Percentiles rank a stretch among this genome's conserved stretches.
These are phyloP conservation scores for Ballota nigra DNA, from an alignment of 257 asterid genomes.

Conservation along the genomic window DNA sequence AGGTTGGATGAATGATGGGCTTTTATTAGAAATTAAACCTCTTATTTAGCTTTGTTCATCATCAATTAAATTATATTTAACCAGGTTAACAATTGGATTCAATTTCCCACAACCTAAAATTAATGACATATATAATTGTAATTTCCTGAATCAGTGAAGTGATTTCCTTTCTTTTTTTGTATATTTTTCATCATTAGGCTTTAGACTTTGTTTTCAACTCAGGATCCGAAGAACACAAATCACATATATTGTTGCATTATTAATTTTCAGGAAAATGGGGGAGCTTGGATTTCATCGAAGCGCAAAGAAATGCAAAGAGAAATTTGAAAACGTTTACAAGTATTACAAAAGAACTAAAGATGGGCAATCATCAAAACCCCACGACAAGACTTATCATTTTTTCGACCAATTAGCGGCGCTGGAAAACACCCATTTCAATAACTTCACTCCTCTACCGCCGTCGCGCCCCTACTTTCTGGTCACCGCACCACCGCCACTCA, in stretches of 20 bases:
- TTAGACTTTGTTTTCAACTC: no score
- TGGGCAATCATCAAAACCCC: constrained; percentile 75
- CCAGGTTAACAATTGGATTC: neutral
- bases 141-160: constrained; percentile 3
- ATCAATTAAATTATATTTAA: no score
- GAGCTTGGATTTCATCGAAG: constrained; percentile 81
- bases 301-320: constrained; percentile 89
- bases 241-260: no score
- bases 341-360: constrained; percentile 88
- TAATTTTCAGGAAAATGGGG: constrained; percentile 75
- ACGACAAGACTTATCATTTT: constrained; percentile 78
- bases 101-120: no score
- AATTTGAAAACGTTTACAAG: constrained; percentile 88
- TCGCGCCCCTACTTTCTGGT: constrained; percentile 32
- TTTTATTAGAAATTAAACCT: constrained; percentile 1
- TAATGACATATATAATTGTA: no score
- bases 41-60: neutral
- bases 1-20: neutral
- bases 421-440: constrained; percentile 40
- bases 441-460: constrained; percentile 44
- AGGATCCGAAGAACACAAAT: no score
- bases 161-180: constrained; percentile 43
- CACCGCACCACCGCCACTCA: constrained; percentile 15
- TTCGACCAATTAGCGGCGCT: constrained; percentile 85
- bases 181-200: neutral